Evolutionary conservation across 768 basidiomycete species (phyloP).

Genomic region (Stropharia rugosoannulata): DNA sequence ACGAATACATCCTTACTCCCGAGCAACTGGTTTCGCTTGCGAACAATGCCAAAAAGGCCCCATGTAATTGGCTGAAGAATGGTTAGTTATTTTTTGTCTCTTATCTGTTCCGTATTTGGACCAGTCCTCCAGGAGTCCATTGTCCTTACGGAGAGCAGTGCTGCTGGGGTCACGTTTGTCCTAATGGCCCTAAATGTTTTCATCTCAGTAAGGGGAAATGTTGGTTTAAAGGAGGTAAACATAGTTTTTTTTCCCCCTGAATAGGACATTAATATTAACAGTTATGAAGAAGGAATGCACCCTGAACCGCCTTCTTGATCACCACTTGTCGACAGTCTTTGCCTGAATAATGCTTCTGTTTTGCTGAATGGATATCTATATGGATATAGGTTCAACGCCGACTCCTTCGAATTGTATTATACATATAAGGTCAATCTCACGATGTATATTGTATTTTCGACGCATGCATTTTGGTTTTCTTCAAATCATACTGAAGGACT

Average conservation of each 20-base stretch:
- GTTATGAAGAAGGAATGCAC: slow-evolving; percentile 42
- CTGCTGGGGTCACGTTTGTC: slow-evolving; percentile 85
- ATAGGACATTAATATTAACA: not conserved
- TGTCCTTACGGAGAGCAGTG: slow-evolving; percentile 78
- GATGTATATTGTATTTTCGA: too few species aligned
- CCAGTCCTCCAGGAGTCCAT: slow-evolving; percentile 47
- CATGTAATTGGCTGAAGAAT: slow-evolving; percentile 83
- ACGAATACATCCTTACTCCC: slow-evolving; percentile 70
- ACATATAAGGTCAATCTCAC: not conserved
- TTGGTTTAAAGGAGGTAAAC: slow-evolving; percentile 79
- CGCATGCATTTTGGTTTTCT: too few species aligned
- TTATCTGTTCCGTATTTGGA: not conserved
- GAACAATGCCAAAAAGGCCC: slow-evolving; percentile 80
- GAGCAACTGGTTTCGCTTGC: slow-evolving; percentile 74
- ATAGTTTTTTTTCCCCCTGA: not conserved
- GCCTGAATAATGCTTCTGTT: not conserved
- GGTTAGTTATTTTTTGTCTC: slow-evolving; percentile 36
- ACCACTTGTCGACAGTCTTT: not conserved
- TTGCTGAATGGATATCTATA: slow-evolving; percentile 13
- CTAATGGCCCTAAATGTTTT: slow-evolving; percentile 71
- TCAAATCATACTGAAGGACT: too few species aligned
- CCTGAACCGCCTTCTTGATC: slow-evolving; percentile 24
- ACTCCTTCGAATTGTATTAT: not conserved
- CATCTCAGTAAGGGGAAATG: slow-evolving; percentile 80
- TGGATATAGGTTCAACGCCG: slow-evolving; percentile 11